Evolutionary conservation across 2,329 filamentous ascomycete species (phyloP), one percentile per base, ranked within the genome.

Genomic region (Calonectria ilicicola): DNA sequence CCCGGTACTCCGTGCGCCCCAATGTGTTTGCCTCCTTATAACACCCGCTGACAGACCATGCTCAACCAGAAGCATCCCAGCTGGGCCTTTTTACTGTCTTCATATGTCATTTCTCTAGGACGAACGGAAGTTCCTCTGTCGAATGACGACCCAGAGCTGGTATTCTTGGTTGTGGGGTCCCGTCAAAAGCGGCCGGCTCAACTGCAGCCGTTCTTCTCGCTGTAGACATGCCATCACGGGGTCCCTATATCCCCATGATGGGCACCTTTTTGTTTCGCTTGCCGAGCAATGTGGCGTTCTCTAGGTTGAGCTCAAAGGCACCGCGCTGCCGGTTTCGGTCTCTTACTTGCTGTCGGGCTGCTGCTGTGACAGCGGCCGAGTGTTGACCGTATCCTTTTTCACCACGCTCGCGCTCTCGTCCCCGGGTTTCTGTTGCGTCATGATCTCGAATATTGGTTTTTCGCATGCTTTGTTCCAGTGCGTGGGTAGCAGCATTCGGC

Each of bases 281-380:
- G 38, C 96, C 96, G 5, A 99, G 87, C 65, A 99, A 85, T 1
- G 96, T 98, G 1, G 97, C 94, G 69, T 97, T 97, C 76, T 98
- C 95, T 44, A 99, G 86, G 81, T 92, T 98, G 58, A 99, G 89
- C 84, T 99, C 97, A 77, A 99, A 99, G 0, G 94, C 92, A 38
- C 95, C 95, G 83, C 93, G 94, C 77, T 94, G 91, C 74, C 88
- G 89, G 70, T 91, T 89, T 38, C 90, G 88, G 53, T 93, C 91
- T 47, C 88, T 86, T 6, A 97, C 95, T 80, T 95, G 95, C 80
- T 94, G 92, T 79, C 93, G 93, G 4, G 95, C 96, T 0, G 96
- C 95, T 0, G 94, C 93, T 0, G 96, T 94, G 0, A 98, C 94
- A 1, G 93, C 89, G 0, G 96, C 91, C 66, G 94, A 96, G 81